phyloP scores from a whole-genome alignment of 305 asterid genomes.

The Plantago coronopus region DNA sequence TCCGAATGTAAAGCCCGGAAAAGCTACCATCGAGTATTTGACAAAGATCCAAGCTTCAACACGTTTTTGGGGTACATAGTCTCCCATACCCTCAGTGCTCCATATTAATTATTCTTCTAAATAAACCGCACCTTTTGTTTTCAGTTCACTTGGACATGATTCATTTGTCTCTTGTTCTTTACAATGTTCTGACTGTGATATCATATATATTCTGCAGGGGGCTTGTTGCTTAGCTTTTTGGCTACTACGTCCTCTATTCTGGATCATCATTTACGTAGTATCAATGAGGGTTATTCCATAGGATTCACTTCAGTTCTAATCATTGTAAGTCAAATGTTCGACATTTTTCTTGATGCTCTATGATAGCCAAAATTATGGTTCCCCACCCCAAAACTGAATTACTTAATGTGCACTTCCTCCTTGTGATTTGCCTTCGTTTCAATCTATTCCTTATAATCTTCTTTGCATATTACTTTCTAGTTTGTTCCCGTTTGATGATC shows the following conservation, averaged over 20 bases:
- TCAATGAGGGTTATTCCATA: slow-evolving; percentile 79
- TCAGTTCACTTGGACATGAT: background rate
- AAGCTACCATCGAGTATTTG: slow-evolving; percentile 85
- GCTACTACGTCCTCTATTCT: slow-evolving; percentile 79
- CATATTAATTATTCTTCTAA: background rate
- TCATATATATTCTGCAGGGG: slow-evolving; percentile 56
- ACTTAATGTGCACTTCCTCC: too few species aligned
- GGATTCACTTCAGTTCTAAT: slow-evolving; percentile 96
- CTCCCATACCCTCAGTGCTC: background rate
- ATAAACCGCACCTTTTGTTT: too few species aligned
- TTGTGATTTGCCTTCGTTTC: too few species aligned
- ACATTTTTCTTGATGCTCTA: too few species aligned
- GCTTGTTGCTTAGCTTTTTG: slow-evolving; percentile 71
- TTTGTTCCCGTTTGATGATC: too few species aligned
- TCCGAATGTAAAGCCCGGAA: slow-evolving; percentile 90
- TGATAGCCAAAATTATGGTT: too few species aligned
- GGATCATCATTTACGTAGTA: slow-evolving; percentile 74
- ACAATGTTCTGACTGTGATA: slow-evolving; percentile 7
- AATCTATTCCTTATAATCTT: too few species aligned
- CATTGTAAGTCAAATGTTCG: slow-evolving; percentile 56
- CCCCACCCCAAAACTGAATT: too few species aligned
- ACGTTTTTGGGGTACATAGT: slow-evolving; percentile 85
- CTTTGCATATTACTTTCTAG: too few species aligned
- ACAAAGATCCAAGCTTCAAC: slow-evolving; percentile 93
- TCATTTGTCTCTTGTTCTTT: background rate